Evolutionary conservation across 176 grass and related monocot genomes (phyloP).

Genomic region (Saccharum spontaneum): DNA sequence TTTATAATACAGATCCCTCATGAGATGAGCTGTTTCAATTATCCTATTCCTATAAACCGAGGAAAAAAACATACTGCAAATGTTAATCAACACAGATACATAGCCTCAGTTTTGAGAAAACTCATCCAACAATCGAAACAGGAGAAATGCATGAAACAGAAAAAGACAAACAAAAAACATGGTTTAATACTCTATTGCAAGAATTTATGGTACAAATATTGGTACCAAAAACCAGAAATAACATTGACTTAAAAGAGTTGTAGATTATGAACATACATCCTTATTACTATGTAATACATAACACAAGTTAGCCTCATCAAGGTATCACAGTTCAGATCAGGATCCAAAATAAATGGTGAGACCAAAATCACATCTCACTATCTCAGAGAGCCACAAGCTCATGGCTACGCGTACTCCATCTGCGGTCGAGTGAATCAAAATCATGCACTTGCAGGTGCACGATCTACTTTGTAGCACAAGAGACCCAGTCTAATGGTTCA

Average conservation of each 20-base stretch:
- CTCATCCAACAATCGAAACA: not conserved
- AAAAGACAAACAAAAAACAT: not conserved
- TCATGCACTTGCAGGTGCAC: too few relatives aligned
- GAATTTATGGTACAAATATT: constrained; percentile 6
- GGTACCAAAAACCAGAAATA: not conserved
- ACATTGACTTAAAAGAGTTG: not conserved
- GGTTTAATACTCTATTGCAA: not conserved
- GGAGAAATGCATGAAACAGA: constrained; percentile 12
- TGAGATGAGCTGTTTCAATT: too few relatives aligned
- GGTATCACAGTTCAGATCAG: not conserved
- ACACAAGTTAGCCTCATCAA: not conserved
- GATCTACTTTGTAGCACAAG: not conserved
- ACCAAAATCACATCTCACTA: too few relatives aligned
- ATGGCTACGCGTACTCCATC: not conserved
- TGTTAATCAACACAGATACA: not conserved
- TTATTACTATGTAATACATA: not conserved
- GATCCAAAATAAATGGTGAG: not conserved
- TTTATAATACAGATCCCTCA: too few relatives aligned
- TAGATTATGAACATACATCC: not conserved
- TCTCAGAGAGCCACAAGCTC: not conserved
- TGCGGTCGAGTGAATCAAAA: too few relatives aligned
- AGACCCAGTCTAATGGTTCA: not conserved
- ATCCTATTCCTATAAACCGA: too few relatives aligned
- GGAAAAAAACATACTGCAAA: constrained; percentile 7
- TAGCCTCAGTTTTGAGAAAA: not conserved